These are phyloP conservation scores for Sporobolus alterniflorus DNA, from an alignment of 202 grass and related monocot species.

Conservation along the genomic window DNA sequence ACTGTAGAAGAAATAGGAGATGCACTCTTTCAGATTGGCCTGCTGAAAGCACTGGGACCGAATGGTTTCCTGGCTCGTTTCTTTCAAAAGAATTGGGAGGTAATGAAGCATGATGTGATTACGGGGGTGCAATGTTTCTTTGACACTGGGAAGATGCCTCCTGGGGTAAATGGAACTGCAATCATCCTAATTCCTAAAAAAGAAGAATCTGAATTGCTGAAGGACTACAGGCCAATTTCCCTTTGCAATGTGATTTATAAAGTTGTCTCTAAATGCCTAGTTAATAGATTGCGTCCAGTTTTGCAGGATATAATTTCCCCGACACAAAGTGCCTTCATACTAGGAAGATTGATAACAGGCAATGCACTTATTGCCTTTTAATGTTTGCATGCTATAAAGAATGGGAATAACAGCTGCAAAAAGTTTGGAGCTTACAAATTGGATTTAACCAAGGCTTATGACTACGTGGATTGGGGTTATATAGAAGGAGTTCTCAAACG, in stretches of 20 bases:
- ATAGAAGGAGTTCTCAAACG: neutral
- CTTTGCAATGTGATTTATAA: neutral
- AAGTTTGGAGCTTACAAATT: neutral
- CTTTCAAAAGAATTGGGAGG: neutral
- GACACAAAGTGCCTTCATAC: neutral
- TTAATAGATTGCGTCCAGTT: neutral
- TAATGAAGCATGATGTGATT: neutral
- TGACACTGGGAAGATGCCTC: neutral
- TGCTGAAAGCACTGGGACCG: neutral
- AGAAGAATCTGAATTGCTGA: neutral
- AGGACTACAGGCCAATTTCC: neutral
- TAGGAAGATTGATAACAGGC: neutral
- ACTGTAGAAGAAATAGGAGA: neutral
- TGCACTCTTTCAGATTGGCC: neutral
- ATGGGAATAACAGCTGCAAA: rapidly evolving
- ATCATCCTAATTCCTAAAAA: neutral
- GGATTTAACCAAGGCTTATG: neutral
- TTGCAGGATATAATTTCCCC: neutral
- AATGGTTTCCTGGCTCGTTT: neutral
- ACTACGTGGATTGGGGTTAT: neutral
- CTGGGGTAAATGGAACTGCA: neutral
- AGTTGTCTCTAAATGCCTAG: neutral
- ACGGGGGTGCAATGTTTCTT: neutral
- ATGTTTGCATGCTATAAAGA: neutral
- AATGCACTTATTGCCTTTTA: neutral